Conservation (phyloP, 495 filamentous ascomycete species). For the Aspergillus conjunctus region DNA sequence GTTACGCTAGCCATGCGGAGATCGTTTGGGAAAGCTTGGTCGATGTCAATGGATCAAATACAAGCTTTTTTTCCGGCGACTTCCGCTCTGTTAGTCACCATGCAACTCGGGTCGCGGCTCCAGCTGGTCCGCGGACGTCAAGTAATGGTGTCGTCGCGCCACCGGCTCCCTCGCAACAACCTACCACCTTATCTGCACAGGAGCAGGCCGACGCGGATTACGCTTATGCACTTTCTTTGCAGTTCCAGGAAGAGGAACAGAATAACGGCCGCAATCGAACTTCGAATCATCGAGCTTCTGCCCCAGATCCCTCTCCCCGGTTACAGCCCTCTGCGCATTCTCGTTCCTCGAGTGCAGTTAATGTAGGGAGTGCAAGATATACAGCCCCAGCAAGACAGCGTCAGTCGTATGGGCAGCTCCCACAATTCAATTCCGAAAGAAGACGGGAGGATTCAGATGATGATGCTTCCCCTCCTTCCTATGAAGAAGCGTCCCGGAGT, state of each 20-base stretch:
- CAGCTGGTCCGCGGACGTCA: conserved; percentile 34
- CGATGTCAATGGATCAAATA: conserved; percentile 80
- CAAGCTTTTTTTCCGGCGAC: conserved; percentile 87
- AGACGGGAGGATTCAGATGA: conserved; percentile 40
- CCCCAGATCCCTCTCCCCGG: conserved; percentile 2
- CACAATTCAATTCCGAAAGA: conserved; percentile 27
- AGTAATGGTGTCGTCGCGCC: conserved; percentile 23
- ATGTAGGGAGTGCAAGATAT: conserved; percentile 9
- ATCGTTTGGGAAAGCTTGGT: conserved; percentile 94
- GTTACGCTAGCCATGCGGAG: conserved; percentile 85
- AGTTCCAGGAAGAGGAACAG: conserved; percentile 50
- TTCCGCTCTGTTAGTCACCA: conserved; percentile 77
- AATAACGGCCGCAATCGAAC: conserved; percentile 26
- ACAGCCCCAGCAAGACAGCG: conserved; percentile 16
- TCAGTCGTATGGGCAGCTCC: conserved; percentile 17
- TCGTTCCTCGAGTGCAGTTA: conserved; percentile 24
- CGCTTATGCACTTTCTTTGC: conserved; percentile 50
- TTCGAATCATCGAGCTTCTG: conserved; percentile 16
- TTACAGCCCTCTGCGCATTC: conserved; percentile 11
- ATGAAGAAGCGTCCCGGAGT: conserved; percentile 74
- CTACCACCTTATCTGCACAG: conserved; percentile 32
- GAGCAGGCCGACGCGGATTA: conserved; percentile 55
- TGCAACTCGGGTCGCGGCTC: conserved; percentile 29
- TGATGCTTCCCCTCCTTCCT: conserved; percentile 72
- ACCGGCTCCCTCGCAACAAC: conserved; percentile 9